These are phyloP conservation scores for Claviceps fusiformis DNA, from an alignment of 2,329 filamentous ascomycete species.

Conservation along the genomic window DNA sequence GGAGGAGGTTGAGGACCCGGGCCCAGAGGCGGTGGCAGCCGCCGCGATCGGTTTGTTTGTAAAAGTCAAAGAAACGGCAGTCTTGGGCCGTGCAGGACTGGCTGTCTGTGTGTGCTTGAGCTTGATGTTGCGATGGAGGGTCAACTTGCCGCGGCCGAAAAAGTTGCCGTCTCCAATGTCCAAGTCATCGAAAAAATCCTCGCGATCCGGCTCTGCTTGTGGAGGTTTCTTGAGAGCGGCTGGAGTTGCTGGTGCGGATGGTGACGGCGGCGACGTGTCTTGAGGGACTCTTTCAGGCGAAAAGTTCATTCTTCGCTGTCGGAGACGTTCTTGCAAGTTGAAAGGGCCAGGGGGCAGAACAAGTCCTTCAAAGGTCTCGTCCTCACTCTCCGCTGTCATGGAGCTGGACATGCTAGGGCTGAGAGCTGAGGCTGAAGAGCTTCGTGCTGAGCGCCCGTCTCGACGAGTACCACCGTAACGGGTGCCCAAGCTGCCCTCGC, in stretches of 20 bases:
- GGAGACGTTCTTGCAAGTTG: constrained; percentile 67
- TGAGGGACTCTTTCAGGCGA: constrained; percentile 36
- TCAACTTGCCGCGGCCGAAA: constrained; percentile 68
- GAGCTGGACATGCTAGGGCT: constrained; percentile 90
- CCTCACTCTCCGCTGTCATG: constrained; percentile 82
- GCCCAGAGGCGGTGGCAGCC: not conserved
- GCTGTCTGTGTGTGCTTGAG: constrained; percentile 58
- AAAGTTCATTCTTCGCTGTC: constrained; percentile 51
- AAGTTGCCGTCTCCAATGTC: constrained; percentile 76
- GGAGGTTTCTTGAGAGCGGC: constrained; percentile 16
- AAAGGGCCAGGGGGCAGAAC: constrained; percentile 72
- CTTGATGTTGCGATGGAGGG: constrained; percentile 82
- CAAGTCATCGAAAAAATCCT: constrained; percentile 76
- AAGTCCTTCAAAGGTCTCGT: constrained; percentile 83
- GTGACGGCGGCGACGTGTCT: constrained; percentile 14
- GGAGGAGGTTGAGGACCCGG: constrained; percentile 6
- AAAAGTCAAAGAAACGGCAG: constrained; percentile 79
- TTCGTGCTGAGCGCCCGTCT: constrained; percentile 65
- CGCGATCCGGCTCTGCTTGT: constrained; percentile 34
- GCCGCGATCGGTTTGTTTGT: constrained; percentile 54
- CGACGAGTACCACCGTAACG: constrained; percentile 76
- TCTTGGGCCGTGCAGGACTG: constrained; percentile 58
- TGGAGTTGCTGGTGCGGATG: not conserved
- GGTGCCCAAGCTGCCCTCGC: constrained; percentile 83
- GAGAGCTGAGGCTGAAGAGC: constrained; percentile 76